phyloP scores from a whole-genome alignment of 306 rosid species.

The Lagenaria siceraria region DNA sequence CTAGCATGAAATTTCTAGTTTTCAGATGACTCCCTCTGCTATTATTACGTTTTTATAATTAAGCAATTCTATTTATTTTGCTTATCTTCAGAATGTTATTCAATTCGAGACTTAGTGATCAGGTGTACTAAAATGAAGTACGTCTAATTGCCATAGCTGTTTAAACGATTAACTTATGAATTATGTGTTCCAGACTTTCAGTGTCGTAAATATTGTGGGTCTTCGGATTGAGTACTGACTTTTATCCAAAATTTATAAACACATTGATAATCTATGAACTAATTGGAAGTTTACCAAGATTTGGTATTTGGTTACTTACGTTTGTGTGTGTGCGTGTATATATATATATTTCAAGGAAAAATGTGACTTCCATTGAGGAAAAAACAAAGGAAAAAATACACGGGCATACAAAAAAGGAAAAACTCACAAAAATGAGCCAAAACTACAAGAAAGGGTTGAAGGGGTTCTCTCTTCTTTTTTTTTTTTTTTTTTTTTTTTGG shows the following conservation, averaged over 20 bases:
- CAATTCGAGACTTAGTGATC: not conserved
- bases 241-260: not conserved
- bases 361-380: too few relatives aligned
- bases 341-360: not conserved
- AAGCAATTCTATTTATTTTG: not conserved
- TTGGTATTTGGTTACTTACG: not conserved
- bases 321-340: not conserved
- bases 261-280: not conserved
- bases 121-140: not conserved
- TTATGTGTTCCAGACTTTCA: not conserved
- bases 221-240: not conserved
- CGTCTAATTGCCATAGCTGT: not conserved
- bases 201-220: not conserved
- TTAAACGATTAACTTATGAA: not conserved
- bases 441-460: not conserved
- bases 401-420: too few relatives aligned
- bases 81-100: not conserved
- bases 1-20: not conserved
- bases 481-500: too few relatives aligned
- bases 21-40: not conserved
- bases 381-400: too few relatives aligned
- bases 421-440: too few relatives aligned
- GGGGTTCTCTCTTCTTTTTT: too few relatives aligned
- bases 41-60: not conserved
- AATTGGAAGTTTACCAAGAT: not conserved